Conservation (phyloP, 2,329 filamentous ascomycete species). For the Rutstroemia sp. region DNA sequence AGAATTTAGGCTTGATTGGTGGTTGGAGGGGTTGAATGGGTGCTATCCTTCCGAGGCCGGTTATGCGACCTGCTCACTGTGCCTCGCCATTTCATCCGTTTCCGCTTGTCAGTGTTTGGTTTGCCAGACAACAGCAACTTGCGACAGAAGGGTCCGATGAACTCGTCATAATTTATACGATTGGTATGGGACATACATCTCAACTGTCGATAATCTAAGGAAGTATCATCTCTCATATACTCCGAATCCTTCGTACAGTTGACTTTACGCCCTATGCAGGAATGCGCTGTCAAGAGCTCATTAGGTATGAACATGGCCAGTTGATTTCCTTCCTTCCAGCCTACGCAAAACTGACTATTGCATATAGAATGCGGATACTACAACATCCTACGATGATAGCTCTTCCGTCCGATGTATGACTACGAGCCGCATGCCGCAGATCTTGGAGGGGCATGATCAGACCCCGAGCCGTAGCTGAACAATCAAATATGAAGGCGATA, state of each 20-base stretch:
- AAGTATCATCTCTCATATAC: constrained; percentile 13
- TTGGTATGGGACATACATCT: background rate
- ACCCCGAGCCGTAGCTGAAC: background rate
- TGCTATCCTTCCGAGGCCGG: constrained; percentile 4
- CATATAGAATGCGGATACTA: constrained; percentile 10
- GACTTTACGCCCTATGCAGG: constrained; percentile 18
- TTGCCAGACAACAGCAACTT: constrained; percentile 2
- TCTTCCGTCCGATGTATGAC: constrained; percentile 2
- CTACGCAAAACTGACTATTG: constrained; percentile 17
- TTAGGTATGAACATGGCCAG: constrained; percentile 16
- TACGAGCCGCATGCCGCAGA: constrained; percentile 3
- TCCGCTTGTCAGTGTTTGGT: background rate
- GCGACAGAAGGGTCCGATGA: background rate
- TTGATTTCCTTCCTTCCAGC: constrained; percentile 9
- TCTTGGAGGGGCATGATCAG: constrained; percentile 3
- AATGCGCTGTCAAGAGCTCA: constrained; percentile 25
- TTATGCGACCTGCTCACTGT: constrained; percentile 4
- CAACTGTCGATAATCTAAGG: constrained; percentile 1
- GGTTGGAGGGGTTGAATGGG: background rate
- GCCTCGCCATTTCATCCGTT: background rate
- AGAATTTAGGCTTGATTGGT: constrained; percentile 2
- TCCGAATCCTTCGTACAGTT: constrained; percentile 15
- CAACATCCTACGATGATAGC: constrained; percentile 2
- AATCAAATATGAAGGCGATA: background rate
- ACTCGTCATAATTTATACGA: background rate